Base-by-base conservation (phyloP, 768 basidiomycete species). In the Galerina marginata region DNA sequence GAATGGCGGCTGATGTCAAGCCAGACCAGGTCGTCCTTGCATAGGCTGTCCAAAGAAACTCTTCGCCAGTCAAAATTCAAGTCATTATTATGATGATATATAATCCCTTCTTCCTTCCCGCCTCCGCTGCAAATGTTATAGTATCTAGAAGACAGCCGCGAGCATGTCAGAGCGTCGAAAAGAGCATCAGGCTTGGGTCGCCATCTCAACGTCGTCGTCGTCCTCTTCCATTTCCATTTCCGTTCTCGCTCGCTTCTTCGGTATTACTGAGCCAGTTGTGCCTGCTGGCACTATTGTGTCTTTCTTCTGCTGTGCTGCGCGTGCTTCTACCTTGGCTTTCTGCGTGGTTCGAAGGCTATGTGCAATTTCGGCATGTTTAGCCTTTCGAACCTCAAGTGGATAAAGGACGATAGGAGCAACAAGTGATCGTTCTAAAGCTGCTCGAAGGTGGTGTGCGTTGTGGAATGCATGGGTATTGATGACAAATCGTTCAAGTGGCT, bases 401-500 rank as follows among this genome's bases (percentile, higher is more conserved):
- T 57, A 47, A 50, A 63, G 23, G n/a, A 29, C 58, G n/a, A 63
- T 63, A 52, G 62, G 65, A 36, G n/a, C 56, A 58, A 51, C 38
- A 36, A 66, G 62, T 10, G 58, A 50, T 25, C 61, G 51, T 3
- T 42, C 39, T 37, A 66, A 60, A 14, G 38, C 47, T 40, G 39
- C 48, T 26, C 60, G 60, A 23, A 67, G 47, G 11, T 43, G 58
- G 26, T 67, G 66, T 16, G 60, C 60, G 25, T 67, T 67, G 49
- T 67, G 66, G 23, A 67, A 62, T 33, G 60, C 63, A 42, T 67
- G 66, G 10, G 56, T 64, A 33, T 67, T 67, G 25, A 67, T 58
- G 12, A 67, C 9, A 40, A 44, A 67, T 3, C 42, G 54, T 15
- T 64, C 58, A 9, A 60, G 4, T 3, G 54, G 50, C 16, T 58